A percentile compares a stretch with the other conserved stretches of the same genome.
Evolutionary conservation across 106 monocot species (phyloP).

Genomic region (Dioscorea dumetorum): DNA sequence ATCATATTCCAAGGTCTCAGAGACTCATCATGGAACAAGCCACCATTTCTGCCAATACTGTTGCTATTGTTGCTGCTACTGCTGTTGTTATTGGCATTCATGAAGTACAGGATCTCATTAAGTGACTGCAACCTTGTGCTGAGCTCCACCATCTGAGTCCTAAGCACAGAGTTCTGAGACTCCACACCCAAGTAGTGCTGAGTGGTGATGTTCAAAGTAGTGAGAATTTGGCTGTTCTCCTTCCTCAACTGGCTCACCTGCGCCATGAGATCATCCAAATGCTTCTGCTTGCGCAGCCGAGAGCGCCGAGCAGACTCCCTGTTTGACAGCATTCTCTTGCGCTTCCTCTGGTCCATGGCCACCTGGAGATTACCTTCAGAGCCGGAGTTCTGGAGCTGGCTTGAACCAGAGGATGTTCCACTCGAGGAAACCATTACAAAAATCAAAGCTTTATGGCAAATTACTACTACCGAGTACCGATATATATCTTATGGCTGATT

Average conservation of each 20-base stretch:
- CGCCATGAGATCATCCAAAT: constrained; percentile 36
- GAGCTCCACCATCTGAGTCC: constrained; percentile 52
- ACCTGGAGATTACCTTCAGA: constrained; percentile 23
- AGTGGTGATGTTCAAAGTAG: constrained; percentile 11
- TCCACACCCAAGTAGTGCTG: constrained; percentile 26
- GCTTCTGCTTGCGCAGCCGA: constrained; percentile 59
- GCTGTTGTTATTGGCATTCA: constrained; percentile 10
- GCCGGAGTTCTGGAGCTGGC: not conserved
- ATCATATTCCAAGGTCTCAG: constrained; percentile 10
- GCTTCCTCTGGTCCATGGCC: constrained; percentile 41
- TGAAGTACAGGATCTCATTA: constrained; percentile 27
- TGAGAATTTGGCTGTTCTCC: constrained; percentile 28
- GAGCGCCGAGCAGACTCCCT: constrained; percentile 65
- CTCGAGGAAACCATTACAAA: constrained; percentile 27
- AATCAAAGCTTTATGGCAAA: too few relatives aligned
- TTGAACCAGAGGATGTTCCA: constrained; percentile 31
- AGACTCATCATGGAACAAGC: not conserved
- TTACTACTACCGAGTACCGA: too few relatives aligned
- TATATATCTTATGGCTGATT: too few relatives aligned
- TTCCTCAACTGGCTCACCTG: constrained; percentile 26
- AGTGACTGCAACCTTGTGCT: constrained; percentile 35
- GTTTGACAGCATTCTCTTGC: constrained; percentile 63
- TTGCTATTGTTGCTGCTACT: not conserved
- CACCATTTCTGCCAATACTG: not conserved
- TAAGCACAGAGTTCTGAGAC: constrained; percentile 46